These are phyloP conservation scores for Epichloe sp. DNA, from an alignment of 2,329 filamentous ascomycete genomes.

Conservation along the genomic window DNA sequence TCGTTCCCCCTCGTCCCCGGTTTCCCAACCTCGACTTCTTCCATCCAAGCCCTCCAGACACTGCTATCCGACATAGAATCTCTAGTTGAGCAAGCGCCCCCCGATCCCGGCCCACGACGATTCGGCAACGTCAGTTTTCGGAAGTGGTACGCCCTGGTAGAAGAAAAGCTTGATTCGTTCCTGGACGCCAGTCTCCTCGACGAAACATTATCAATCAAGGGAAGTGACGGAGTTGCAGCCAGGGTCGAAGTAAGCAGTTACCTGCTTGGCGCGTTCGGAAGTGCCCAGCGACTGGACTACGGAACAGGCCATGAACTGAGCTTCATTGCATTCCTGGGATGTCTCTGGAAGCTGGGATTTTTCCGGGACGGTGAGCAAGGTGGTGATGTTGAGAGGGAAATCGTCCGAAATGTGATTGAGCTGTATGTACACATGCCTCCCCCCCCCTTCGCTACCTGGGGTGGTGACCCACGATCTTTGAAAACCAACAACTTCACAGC, in stretches of 20 bases:
- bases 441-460: background rate
- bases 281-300: conserved; percentile 79
- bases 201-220: conserved; percentile 14
- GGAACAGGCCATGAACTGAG: conserved; percentile 93
- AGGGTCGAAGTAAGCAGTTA: conserved; percentile 64
- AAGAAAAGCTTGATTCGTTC: conserved; percentile 36
- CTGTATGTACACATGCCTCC: conserved; percentile 37
- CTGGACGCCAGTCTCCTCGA: conserved; percentile 18
- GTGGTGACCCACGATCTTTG: background rate
- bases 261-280: conserved; percentile 77
- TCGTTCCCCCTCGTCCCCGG: conserved; percentile 31
- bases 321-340: conserved; percentile 81
- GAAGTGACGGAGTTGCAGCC: conserved; percentile 27
- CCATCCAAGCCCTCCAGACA: conserved; percentile 50
- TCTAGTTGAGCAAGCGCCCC: conserved; percentile 65
- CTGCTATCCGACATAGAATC: conserved; percentile 52
- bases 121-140: conserved; percentile 91
- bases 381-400: conserved; percentile 56
- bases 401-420: conserved; percentile 73
- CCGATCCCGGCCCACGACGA: conserved; percentile 70
- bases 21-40: conserved; percentile 27
- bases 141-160: conserved; percentile 63
- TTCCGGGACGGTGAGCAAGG: conserved; percentile 46
- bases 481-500: conserved; percentile 24
- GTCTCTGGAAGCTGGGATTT: conserved; percentile 78